These are phyloP conservation scores for Lentithecium fluviatile DNA, from an alignment of 495 filamentous ascomycete genomes.

Conservation along the genomic window DNA sequence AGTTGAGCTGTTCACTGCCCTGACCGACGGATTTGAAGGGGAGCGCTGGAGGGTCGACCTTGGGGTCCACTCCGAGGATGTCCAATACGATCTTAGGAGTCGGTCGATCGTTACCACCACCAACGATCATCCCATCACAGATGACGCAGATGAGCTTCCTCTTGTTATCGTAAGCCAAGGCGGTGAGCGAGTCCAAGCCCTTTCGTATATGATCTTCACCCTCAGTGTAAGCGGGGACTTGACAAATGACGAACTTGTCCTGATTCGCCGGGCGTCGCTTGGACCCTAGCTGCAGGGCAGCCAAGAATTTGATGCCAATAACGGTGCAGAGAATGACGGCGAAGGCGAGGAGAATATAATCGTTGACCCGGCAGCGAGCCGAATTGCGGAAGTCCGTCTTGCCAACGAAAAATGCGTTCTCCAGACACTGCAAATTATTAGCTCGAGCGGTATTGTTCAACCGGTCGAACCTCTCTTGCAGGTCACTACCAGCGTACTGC, in stretches of 20 bases:
- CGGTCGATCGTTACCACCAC: conserved; percentile 92
- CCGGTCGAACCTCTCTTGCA: conserved; percentile 61
- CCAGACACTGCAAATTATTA: conserved; percentile 72
- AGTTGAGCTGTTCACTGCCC: conserved; percentile 91
- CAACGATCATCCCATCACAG: conserved; percentile 95
- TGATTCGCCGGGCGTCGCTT: conserved; percentile 87
- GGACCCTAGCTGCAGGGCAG: conserved; percentile 88
- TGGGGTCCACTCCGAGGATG: conserved; percentile 94
- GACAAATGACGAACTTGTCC: conserved; percentile 98
- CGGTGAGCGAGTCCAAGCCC: conserved; percentile 89
- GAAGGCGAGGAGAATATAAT: conserved; percentile 86
- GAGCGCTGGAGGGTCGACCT: conserved; percentile 89
- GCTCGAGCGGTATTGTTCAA: conserved; percentile 48
- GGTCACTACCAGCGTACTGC: conserved; percentile 73
- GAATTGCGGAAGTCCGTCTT: conserved; percentile 78
- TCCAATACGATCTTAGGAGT: conserved; percentile 97
- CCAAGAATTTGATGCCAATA: conserved; percentile 85
- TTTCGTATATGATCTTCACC: conserved; percentile 91
- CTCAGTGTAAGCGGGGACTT: conserved; percentile 96
- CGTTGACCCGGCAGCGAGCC: conserved; percentile 80
- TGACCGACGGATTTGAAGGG: conserved; percentile 89
- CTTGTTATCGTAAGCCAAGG: conserved; percentile 96
- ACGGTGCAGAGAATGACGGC: conserved; percentile 76
- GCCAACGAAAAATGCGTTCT: conserved; percentile 80
- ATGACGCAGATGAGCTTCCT: conserved; percentile 90